These are phyloP conservation scores for Lentinula boryana DNA, from an alignment of 768 basidiomycete genomes.

Conservation along the genomic window DNA sequence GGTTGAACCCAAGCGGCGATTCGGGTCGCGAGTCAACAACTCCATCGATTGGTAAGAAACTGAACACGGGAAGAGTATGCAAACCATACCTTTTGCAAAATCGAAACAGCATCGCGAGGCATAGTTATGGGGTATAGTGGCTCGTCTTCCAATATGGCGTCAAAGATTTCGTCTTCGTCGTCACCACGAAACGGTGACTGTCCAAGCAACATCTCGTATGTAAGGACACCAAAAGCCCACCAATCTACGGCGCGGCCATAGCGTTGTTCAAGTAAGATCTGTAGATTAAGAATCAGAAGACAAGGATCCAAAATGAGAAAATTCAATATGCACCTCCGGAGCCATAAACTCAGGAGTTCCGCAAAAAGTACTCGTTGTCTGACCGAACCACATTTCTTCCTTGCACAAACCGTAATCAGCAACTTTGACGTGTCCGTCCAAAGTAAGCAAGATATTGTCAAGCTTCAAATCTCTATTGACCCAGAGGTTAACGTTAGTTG, in stretches of 20 bases:
- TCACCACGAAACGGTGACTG: slow-evolving; percentile 99
- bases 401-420: slow-evolving; percentile 99
- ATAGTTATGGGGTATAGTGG: slow-evolving; percentile 98
- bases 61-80: background rate
- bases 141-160: slow-evolving; percentile 97
- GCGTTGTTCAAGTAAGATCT: slow-evolving; percentile 99
- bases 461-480: slow-evolving; percentile 83
- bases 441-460: slow-evolving; percentile 93
- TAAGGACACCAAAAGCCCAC: slow-evolving; percentile 99
- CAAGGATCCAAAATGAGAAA: background rate
- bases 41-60: slow-evolving; percentile 22
- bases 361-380: slow-evolving; percentile 97
- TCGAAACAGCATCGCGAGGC: slow-evolving; percentile 95
- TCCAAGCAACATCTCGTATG: slow-evolving; percentile 97
- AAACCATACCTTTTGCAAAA: slow-evolving; percentile 77
- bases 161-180: slow-evolving; percentile 99
- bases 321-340: slow-evolving; percentile 68
- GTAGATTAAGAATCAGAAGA: slow-evolving; percentile 5
- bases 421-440: slow-evolving; percentile 98
- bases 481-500: background rate
- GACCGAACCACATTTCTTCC: slow-evolving; percentile 97
- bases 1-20: slow-evolving; percentile 83
- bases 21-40: slow-evolving; percentile 90
- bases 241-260: slow-evolving; percentile 99
- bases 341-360: slow-evolving; percentile 99